phyloP scores from a whole-genome alignment of 441 rosid genomes.

The Metrosideros polymorpha region DNA sequence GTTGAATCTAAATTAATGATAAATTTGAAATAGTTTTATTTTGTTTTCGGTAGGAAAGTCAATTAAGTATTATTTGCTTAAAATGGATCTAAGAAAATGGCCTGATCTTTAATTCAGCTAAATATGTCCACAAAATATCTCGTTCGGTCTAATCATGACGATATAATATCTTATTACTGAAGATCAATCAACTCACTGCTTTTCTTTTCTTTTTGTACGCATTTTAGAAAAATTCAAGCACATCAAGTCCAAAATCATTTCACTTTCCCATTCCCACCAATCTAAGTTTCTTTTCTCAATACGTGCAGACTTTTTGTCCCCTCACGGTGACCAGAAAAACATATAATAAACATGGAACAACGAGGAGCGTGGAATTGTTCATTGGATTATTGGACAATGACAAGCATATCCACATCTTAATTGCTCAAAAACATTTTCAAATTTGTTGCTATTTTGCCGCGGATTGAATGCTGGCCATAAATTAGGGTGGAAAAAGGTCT shows the following conservation, averaged over 20 bases:
- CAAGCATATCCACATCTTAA: not conserved
- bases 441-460: conserved; percentile 30
- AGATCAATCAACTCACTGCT: not conserved
- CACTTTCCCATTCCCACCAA: not conserved
- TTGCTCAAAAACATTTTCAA: not conserved
- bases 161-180: not conserved
- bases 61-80: not conserved
- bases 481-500: conserved; percentile 1
- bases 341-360: not conserved
- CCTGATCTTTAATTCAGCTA: not conserved
- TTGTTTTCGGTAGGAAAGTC: not conserved
- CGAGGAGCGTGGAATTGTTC: not conserved
- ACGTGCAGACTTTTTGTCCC: not conserved
- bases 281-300: not conserved
- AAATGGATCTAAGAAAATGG: not conserved
- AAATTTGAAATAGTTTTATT: not conserved
- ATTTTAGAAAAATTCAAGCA: not conserved
- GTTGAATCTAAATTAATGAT: not conserved
- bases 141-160: not conserved
- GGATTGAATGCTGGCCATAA: conserved; percentile 30
- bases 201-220: not conserved
- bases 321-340: not conserved
- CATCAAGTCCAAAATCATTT: not conserved
- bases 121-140: not conserved
- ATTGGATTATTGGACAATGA: not conserved